These are phyloP conservation scores for Linderina pennispora DNA, from an alignment of 192 early-diverging fungal species.

Conservation along the genomic window DNA sequence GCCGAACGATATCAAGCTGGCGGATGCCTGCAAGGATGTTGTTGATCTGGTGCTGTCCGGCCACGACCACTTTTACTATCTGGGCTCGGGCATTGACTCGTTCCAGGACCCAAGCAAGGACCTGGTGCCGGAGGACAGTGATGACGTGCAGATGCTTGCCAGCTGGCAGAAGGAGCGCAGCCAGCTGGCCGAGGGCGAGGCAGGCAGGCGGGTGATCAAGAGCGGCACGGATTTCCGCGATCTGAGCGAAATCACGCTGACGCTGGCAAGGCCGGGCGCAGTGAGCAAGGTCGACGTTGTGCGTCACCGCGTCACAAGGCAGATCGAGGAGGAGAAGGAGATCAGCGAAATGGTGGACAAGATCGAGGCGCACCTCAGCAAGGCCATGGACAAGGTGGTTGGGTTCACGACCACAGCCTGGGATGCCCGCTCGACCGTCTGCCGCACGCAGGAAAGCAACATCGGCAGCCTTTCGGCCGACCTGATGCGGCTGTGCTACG, in stretches of 20 bases:
- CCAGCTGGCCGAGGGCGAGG: constrained; percentile 1
- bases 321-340: constrained; percentile 31
- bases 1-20: constrained; percentile 59
- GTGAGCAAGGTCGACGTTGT: constrained; percentile 27
- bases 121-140: not conserved
- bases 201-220: constrained; percentile 52
- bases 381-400: constrained; percentile 49
- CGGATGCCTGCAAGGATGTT: constrained; percentile 41
- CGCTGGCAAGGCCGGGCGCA: constrained; percentile 4
- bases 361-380: constrained; percentile 43
- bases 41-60: constrained; percentile 68
- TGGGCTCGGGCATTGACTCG: constrained; percentile 46
- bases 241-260: constrained; percentile 46
- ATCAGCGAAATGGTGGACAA: constrained; percentile 42
- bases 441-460: constrained; percentile 54
- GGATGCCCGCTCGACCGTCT: constrained; percentile 55
- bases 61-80: constrained; percentile 65
- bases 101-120: constrained; percentile 9
- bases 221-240: constrained; percentile 67
- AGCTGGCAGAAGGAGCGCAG: constrained; percentile 40
- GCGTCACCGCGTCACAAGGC: constrained; percentile 40
- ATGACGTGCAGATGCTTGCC: constrained; percentile 27
- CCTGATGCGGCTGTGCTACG: constrained; percentile 52
- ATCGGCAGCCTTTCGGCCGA: constrained; percentile 60
- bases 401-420: constrained; percentile 46